A percentile compares a stretch with the other conserved stretches of the same genome.
phyloP scores from a whole-genome alignment of 352 stramenopile genomes.

The Peronosclerospora sorghi region DNA sequence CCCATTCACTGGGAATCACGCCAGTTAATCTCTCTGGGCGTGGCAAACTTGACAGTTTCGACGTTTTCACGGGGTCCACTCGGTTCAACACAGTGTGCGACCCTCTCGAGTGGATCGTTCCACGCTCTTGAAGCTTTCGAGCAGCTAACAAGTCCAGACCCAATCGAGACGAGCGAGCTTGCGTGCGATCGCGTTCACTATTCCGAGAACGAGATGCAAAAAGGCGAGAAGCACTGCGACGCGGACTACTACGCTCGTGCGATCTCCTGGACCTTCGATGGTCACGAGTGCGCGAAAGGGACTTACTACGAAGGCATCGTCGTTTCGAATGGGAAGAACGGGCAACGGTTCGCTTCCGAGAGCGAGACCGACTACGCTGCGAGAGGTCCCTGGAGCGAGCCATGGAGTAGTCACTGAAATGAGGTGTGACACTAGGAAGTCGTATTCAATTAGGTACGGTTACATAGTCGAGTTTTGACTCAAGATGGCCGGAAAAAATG shows the following conservation, averaged over 20 bases:
- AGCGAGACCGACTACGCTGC: conserved; percentile 15
- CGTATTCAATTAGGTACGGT: no score
- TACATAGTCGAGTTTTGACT: no score
- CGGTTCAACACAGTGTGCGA: background rate
- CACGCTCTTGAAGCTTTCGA: conserved; percentile 40
- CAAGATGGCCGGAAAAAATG: no score
- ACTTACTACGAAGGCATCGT: conserved; percentile 10
- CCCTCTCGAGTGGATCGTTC: conserved; percentile 1
- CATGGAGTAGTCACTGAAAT: conserved; percentile 1
- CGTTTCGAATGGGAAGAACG: conserved; percentile 10
- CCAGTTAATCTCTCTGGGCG: conserved; percentile 21
- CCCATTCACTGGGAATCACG: conserved; percentile 64
- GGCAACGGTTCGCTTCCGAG: conserved; percentile 1
- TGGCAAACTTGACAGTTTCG: conserved; percentile 6
- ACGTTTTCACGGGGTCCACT: background rate
- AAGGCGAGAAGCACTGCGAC: conserved; percentile 7
- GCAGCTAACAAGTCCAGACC: conserved; percentile 53
- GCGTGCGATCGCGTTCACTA: conserved; percentile 1
- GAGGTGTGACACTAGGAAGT: no score
- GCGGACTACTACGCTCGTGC: conserved; percentile 1
- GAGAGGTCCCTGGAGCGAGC: conserved; percentile 12
- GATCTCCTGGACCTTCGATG: conserved; percentile 10
- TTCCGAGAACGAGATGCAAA: conserved; percentile 6
- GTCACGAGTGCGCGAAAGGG: background rate
- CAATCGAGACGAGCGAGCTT: conserved; percentile 27